Base-by-base conservation (phyloP, 129 eudicot species). In the Helichrysum umbraculigerum region DNA sequence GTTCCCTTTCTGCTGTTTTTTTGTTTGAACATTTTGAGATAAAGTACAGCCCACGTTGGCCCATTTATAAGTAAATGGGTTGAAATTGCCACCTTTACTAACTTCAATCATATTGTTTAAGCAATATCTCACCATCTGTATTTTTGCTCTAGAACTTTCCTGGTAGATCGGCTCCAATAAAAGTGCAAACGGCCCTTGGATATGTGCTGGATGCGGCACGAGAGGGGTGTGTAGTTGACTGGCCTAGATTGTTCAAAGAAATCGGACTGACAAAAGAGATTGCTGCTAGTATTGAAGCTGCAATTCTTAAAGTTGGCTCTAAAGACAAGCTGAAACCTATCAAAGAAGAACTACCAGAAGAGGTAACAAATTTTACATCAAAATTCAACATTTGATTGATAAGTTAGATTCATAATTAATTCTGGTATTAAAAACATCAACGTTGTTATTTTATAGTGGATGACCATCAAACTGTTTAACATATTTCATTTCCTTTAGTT, bases 301-400 rank as follows among this genome's bases (percentile, higher is more conserved):
- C 86, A 11, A 75, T 90, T 56, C 30, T 59, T 32, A 93, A 88
- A 86, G 95, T 90, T 78, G 98, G 98, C 47, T 82, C 91, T 9
- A 90, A 80, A 80, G 96, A 92, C 29, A 93, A 88, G 81, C 58
- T 93, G 82, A 93, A 87, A 76, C 95, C 98, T 21, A 90, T 93
- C 60, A 93, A 93, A 76, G 87, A 78, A 35, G 91, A 90, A 75
- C 80, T 93, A 78, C 92, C 98, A 3, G 95, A 93, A 80, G 92
- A 93, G 91, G 98, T 93, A 82, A 25, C 28, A 25, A 79, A 80
- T 19, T 35, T 66, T 66, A 63, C 15, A 42, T 60, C 25, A 4
- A 7, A 14, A 60, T 60, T 11, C 50, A 42, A 42, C 50, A 1
- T 3, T 42, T 0, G 15, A 42, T 11, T 42, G 50, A 42, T 42